Base-by-base conservation (phyloP, 2,329 filamentous ascomycete genomes). In the Stemphylium beticola region DNA sequence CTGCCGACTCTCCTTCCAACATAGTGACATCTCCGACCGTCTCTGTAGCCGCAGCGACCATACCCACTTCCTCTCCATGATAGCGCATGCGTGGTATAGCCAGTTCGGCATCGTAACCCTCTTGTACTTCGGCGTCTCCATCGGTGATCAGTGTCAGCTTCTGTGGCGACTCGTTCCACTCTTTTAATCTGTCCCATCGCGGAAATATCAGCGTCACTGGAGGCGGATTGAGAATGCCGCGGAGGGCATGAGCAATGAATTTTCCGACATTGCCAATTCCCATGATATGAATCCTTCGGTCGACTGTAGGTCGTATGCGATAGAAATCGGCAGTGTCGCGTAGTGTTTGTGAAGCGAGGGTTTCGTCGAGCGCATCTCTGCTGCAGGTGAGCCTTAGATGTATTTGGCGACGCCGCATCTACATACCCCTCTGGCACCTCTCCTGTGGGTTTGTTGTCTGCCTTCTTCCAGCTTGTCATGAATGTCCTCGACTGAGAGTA, bases 171-270 rank as follows among this genome's bases (percentile, higher is more conserved):
- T 78, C 65, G 10, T 77, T 71, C 84, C 84, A 87, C 10, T 73
- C 67, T 12, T 75, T 72, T 33, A 82, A 57, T 15, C 77, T 60
- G 3, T 72, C 66, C 32, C 74, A 73, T 32, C 79, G 82, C 67
- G 92, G 89, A 32, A 96, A 82, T n/a, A 96, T 82, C 5, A 97
- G 81, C 0, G 91, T 93, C 33, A 96, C 83, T 0, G 90, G 90
- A 4, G 91, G 91, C 2, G 83, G 82, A 17, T 84, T 76, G 7
- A 81, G 79, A 8, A 86, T 78, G 17, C 83, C 81, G 18, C 85
- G 83, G 10, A 97, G 79, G 18, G 86, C 85, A 69, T 88, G 87
- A 22, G 93, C 92, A 60, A 93, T 85, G 22, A 97, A 84, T 38
- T 86, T 86, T 12, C 92, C 93, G 11, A 96, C 81, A 69, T 92